Evolutionary conservation across 768 basidiomycete genomes (phyloP).

Genomic region (Lyophyllum decastes): DNA sequence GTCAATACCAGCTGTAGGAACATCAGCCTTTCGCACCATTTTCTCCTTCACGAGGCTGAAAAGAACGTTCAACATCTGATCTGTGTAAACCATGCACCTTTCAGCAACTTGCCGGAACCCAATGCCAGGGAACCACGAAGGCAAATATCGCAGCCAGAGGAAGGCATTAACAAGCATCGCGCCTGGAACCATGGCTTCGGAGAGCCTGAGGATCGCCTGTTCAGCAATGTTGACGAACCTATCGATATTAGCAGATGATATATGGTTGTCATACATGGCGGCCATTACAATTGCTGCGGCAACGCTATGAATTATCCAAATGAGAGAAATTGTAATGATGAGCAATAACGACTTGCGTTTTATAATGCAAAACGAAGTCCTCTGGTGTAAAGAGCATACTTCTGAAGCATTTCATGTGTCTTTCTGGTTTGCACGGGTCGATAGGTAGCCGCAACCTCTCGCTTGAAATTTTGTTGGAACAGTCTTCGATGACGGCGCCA

Average conservation of each 20-base stretch:
- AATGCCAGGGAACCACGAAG: slow-evolving; percentile 37
- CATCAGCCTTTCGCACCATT: slow-evolving; percentile 12
- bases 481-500: slow-evolving; percentile 31
- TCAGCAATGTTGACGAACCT: slow-evolving; percentile 24
- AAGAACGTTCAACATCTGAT: slow-evolving; percentile 16
- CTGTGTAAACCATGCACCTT: slow-evolving; percentile 3
- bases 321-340: neutral
- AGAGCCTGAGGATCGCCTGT: slow-evolving; percentile 9
- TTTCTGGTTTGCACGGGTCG: slow-evolving; percentile 23
- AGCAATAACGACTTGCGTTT: neutral
- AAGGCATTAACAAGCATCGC: slow-evolving; percentile 26
- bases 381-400: slow-evolving; percentile 17
- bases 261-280: slow-evolving; percentile 29
- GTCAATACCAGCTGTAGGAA: too few relatives aligned
- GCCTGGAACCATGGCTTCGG: slow-evolving; percentile 20
- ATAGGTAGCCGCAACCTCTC: slow-evolving; percentile 18
- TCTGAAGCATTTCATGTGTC: slow-evolving; percentile 19
- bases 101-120: slow-evolving; percentile 23
- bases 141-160: slow-evolving; percentile 32
- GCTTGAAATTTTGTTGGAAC: slow-evolving; percentile 28
- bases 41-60: slow-evolving; percentile 15
- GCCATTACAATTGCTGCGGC: slow-evolving; percentile 20
- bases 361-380: slow-evolving; percentile 11
- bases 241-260: slow-evolving; percentile 21
- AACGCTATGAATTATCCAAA: neutral